A percentile compares a stretch with the other conserved stretches of the same genome.
Conservation (phyloP, 805 yeast species). For the Aciculoconidium aculeatum region DNA sequence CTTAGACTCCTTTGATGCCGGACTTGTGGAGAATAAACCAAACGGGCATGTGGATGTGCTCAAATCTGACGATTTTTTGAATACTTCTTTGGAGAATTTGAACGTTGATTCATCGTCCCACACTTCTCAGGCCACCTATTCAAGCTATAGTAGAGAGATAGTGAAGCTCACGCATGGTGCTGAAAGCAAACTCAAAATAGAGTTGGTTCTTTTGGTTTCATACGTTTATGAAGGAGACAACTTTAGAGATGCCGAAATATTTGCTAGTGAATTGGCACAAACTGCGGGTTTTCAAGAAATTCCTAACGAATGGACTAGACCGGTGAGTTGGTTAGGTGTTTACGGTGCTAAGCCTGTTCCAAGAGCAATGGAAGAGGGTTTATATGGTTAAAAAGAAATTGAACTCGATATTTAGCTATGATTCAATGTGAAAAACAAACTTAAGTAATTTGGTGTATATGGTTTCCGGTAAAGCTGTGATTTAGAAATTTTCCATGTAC, state of each 20-base stretch:
- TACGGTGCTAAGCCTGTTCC: conserved; percentile 74
- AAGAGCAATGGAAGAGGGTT: conserved; percentile 67
- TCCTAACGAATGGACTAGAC: conserved; percentile 40
- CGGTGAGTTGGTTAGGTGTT: conserved; percentile 79
- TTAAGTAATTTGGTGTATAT: no score
- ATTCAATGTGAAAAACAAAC: no score
- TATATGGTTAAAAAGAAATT: conserved; percentile 46
- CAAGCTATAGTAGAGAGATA: conserved; percentile 4
- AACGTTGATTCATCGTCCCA: conserved; percentile 12
- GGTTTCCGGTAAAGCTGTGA: no score
- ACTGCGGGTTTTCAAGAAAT: conserved; percentile 17
- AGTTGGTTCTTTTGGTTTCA: conserved; percentile 41
- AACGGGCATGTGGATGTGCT: conserved; percentile 21
- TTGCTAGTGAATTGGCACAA: conserved; percentile 36
- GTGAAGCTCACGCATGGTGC: conserved; percentile 4
- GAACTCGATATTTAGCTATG: no score
- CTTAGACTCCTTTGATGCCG: conserved; percentile 71
- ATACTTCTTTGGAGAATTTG: conserved; percentile 25
- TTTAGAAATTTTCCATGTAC: no score
- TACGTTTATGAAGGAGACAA: conserved; percentile 92
- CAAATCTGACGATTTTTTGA: conserved; percentile 26
- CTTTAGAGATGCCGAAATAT: conserved; percentile 55
- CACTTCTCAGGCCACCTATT: conserved; percentile 9
- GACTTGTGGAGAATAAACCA: conserved; percentile 27
- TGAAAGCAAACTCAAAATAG: conserved; percentile 9